Base-by-base conservation (phyloP, 768 basidiomycete genomes). In the Podaxis sp. region DNA sequence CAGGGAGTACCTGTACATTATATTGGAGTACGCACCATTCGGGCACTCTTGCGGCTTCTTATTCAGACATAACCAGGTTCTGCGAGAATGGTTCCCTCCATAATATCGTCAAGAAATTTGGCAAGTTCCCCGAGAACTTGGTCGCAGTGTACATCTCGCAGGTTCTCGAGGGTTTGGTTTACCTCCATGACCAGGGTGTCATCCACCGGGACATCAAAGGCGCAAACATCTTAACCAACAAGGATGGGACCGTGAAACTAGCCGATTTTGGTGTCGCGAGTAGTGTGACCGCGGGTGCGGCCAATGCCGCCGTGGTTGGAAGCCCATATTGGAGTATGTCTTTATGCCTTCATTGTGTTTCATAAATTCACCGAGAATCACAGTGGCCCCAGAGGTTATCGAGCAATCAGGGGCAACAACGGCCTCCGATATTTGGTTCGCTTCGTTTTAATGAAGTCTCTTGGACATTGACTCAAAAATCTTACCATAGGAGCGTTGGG, bases 141-240 rank as follows among this genome's bases (percentile, higher is more conserved):
- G 96, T 98, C 27, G 95, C 93, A 0, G 93, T 98, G 15, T 98
- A 98, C 77, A 93, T 98, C 68, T 93, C 91, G 49, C 97, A 99
- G 76, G 93, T 98, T 24, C 82, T 99, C 33, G 92, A 96, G 69
- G 97, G 97, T 1, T 82, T 99, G 37, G 89, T 96, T 53, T 99
- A 99, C 73, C 86, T 99, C 19, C 97, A 99, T 71, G 96, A 98
- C 67, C 96, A 98, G 79, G 97, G 97, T 80, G 97, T 99, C 64
- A 98, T 99, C 68, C 97, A 99, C 73, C 85, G 97, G 36, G 97
- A 99, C 70, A 98, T 99, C 79, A 99, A 99, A 74, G 97, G 97
- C 38, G 96, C 97, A 13, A 99, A 99, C 67, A 97, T 99, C 71
- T 80, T 99, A 50, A 98, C 97, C 19, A 98, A 97, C 73, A 99